Conservation (phyloP, 495 filamentous ascomycete genomes). For the Penicillium arizonense region DNA sequence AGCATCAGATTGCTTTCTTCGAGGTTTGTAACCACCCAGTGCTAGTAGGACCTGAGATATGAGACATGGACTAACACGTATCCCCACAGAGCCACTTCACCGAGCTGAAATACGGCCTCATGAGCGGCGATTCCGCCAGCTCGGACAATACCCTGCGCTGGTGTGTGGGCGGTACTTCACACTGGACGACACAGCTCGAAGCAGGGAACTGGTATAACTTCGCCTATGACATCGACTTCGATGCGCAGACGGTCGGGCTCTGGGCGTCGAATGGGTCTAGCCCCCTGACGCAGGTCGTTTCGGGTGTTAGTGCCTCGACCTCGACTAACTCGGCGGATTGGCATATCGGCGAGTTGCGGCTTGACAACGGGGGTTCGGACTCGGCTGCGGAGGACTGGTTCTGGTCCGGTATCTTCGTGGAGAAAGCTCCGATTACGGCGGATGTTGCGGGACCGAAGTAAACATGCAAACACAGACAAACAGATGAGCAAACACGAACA, state of each 20-base stretch:
- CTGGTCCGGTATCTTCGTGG: slow-evolving; percentile 70
- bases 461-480: not conserved
- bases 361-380: slow-evolving; percentile 56
- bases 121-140: slow-evolving; percentile 35
- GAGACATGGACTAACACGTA: not conserved
- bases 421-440: slow-evolving; percentile 61
- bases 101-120: slow-evolving; percentile 66
- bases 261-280: slow-evolving; percentile 64
- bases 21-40: slow-evolving; percentile 18
- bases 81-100: slow-evolving; percentile 67
- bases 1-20: slow-evolving; percentile 78
- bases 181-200: slow-evolving; percentile 52
- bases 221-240: slow-evolving; percentile 64
- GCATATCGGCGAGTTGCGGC: slow-evolving; percentile 70
- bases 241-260: slow-evolving; percentile 57
- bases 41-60: not conserved
- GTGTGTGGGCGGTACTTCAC: slow-evolving; percentile 49
- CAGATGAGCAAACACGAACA: not conserved
- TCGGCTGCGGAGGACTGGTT: slow-evolving; percentile 61
- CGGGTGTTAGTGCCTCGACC: slow-evolving; percentile 54
- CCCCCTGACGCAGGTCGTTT: slow-evolving; percentile 54
- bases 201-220: slow-evolving; percentile 71
- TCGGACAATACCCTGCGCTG: slow-evolving; percentile 52
- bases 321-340: slow-evolving; percentile 70
- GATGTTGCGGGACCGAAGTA: slow-evolving; percentile 47